Evolutionary conservation across 305 asterid species (phyloP).

Genomic region (Stenogyne calaminthoides): DNA sequence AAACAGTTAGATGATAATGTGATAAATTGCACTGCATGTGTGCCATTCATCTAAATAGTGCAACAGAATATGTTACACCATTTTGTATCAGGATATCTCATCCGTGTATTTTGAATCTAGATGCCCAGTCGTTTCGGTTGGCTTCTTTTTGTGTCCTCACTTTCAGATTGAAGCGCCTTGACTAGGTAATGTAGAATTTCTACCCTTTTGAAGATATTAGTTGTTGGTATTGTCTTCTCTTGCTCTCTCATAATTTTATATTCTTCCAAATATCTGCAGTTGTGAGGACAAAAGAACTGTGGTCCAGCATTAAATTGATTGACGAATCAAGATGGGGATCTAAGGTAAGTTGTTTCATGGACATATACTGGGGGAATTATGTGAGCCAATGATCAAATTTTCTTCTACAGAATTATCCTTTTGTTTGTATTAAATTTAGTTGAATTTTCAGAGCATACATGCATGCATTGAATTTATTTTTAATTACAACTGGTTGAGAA

Average conservation of each 20-base stretch:
- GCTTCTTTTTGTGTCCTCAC: background rate
- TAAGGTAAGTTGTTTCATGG: background rate
- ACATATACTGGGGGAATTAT: background rate
- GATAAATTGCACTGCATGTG: too few relatives aligned
- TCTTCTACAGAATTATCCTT: conserved; percentile 16
- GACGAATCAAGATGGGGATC: background rate
- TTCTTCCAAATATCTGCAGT: too few relatives aligned
- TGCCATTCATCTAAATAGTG: too few relatives aligned
- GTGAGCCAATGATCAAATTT: conserved; percentile 19
- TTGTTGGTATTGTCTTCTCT: background rate
- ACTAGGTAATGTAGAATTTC: conserved; percentile 2
- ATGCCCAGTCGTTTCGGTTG: background rate
- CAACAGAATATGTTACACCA: too few relatives aligned
- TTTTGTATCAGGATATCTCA: too few relatives aligned
- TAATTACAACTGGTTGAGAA: too few relatives aligned
- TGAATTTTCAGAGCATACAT: background rate
- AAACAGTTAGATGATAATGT: too few relatives aligned
- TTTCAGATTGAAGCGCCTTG: background rate
- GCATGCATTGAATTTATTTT: too few relatives aligned
- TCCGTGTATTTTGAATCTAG: background rate
- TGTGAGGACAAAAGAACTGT: background rate
- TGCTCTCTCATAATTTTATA: too few relatives aligned
- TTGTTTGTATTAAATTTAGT: background rate
- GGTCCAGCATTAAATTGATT: background rate
- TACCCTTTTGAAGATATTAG: background rate